Evolutionary conservation across 306 rosid species (phyloP), one percentile per base, ranked within the genome.

Genomic region (Acacia acuminata): DNA sequence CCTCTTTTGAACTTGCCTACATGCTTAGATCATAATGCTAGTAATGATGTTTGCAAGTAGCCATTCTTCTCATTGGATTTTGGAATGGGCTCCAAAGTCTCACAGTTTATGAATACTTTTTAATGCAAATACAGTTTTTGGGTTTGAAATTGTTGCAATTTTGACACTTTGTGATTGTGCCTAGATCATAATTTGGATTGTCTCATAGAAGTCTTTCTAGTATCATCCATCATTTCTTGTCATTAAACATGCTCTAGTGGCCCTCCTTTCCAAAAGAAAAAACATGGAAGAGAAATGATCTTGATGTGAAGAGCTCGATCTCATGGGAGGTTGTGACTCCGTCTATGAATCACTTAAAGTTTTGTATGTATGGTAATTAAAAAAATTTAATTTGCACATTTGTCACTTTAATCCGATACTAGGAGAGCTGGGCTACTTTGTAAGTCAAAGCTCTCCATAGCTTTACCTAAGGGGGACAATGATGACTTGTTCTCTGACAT

Each of bases 201-300:
- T 65, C 6, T 75, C 50, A 32, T 55, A 10, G 58, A 32, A 27
- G n/a, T 30, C 76, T 50, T 82, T 27, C 83, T 9, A 16, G 22
- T 50, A 15, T 34, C 44, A 20, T 17, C 55, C 34, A 51, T 79
- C 17, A 16, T n/a, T 64, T 70, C 66, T 20, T 53, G 15, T 32
- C 73, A 69, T 76, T 79, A 27, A 71, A 51, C 11, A 15, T 83
- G 74, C 79, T 53, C 69, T 27, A 38, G 27, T 38, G 16, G 56
- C 76, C 25, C 61, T 32, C 15, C 22, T 36, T 68, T 6, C 43
- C 10, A 3, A 45, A 63, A 22, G 42, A 43, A 73, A 65, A 72
- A 22, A 30, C 27, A 30, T 61, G 32, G 42, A 81, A 20, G n/a
- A 60, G 48, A 84, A 32, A 4, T 16, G 70, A 32, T 64, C 17